Conservation (phyloP, 305 asterid species). For the Solanum aculeatissimum region DNA sequence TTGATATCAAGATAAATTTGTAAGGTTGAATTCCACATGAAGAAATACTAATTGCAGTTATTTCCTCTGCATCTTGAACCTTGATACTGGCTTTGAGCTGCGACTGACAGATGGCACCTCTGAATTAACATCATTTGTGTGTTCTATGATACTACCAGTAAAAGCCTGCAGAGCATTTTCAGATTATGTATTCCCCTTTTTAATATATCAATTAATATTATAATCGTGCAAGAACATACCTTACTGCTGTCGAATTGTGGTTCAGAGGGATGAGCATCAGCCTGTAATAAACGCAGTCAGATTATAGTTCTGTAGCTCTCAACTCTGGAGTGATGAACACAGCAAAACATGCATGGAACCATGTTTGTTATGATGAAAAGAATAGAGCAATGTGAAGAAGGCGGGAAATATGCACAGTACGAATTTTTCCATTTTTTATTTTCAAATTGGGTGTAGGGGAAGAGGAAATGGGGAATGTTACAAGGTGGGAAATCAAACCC, state of each 20-base stretch:
- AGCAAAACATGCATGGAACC: neutral
- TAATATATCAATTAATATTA: neutral
- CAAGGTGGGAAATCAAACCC: too few relatives aligned
- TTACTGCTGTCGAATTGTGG: slow-evolving; percentile 5
- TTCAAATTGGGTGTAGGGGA: too few relatives aligned
- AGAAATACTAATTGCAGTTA: neutral
- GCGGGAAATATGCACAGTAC: neutral
- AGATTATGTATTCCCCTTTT: neutral
- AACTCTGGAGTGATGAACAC: neutral
- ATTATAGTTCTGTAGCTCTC: neutral
- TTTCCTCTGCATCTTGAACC: slow-evolving; percentile 63
- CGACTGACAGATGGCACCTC: slow-evolving; percentile 20
- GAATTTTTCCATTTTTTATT: too few relatives aligned
- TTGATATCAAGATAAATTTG: neutral
- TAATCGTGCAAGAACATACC: neutral
- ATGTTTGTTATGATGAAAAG: neutral
- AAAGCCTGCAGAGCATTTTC: slow-evolving; percentile 34
- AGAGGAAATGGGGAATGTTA: too few relatives aligned
- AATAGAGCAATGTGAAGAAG: neutral
- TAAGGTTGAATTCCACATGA: neutral
- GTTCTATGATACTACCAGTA: slow-evolving; percentile 63
- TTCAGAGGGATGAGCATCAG: neutral
- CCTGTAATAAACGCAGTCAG: slow-evolving; percentile 4
- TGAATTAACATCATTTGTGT: slow-evolving; percentile 19
- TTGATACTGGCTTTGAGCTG: slow-evolving; percentile 59